Evolutionary conservation across 164 flowering plant species (phyloP).

Genomic region (Brasenia schreberi): DNA sequence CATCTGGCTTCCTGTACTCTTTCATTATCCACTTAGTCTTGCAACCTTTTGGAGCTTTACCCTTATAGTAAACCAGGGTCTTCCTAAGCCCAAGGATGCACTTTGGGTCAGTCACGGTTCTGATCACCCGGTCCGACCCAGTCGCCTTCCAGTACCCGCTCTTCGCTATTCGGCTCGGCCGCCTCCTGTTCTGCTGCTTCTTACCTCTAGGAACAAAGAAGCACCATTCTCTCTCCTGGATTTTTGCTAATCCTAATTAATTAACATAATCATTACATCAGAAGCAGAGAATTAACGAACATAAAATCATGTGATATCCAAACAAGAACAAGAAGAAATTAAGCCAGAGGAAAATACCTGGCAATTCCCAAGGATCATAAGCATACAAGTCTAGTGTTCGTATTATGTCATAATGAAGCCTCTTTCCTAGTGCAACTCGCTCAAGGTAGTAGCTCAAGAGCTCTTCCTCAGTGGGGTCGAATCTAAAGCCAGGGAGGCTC

Average conservation of each 20-base stretch:
- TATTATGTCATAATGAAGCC: slow-evolving; percentile 31
- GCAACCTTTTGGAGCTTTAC: slow-evolving; percentile 70
- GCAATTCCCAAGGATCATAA: slow-evolving; percentile 73
- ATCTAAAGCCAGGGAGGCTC: slow-evolving; percentile 75
- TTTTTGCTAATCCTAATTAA: slow-evolving; percentile 51
- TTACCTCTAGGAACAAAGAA: slow-evolving; percentile 84
- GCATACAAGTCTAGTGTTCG: slow-evolving; percentile 66
- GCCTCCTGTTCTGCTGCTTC: slow-evolving; percentile 66
- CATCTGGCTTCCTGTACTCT: slow-evolving; percentile 38
- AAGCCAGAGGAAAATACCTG: slow-evolving; percentile 29
- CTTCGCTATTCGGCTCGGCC: slow-evolving; percentile 79
- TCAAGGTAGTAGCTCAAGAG: slow-evolving; percentile 73
- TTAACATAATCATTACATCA: neutral
- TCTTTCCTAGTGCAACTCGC: slow-evolving; percentile 37
- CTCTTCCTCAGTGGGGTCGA: slow-evolving; percentile 93
- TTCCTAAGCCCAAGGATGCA: slow-evolving; percentile 56
- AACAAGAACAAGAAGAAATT: neutral
- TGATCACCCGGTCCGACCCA: slow-evolving; percentile 68
- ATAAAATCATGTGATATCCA: too few relatives aligned
- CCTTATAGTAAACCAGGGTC: slow-evolving; percentile 82
- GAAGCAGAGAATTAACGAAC: neutral
- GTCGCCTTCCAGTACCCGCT: slow-evolving; percentile 96
- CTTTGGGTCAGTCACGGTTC: slow-evolving; percentile 43
- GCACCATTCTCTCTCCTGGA: slow-evolving; percentile 89
- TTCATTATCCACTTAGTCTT: slow-evolving; percentile 98